Evolutionary conservation across 169 alveolate genomes (phyloP).

Genomic region (Eimeria praecox): DNA sequence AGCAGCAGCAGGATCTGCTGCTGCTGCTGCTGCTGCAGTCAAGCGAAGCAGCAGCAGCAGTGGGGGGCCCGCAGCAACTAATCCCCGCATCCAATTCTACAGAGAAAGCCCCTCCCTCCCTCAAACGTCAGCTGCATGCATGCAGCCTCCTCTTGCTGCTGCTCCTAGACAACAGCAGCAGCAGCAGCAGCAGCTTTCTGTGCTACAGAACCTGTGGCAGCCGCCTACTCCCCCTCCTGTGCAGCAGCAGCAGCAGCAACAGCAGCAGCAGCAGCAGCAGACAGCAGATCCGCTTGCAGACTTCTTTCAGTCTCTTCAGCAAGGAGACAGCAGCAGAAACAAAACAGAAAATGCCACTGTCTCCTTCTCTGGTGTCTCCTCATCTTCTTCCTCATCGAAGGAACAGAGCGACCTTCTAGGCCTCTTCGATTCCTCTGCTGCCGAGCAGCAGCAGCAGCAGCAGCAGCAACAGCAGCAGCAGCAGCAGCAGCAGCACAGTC

Average conservation of each 20-base stretch:
- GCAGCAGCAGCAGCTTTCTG: conserved; percentile 68
- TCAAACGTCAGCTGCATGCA: conserved; percentile 57
- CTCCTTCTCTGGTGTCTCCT: neutral
- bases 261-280: conserved; percentile 50
- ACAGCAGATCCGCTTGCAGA: conserved; percentile 44
- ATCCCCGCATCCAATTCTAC: neutral
- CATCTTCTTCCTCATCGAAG: neutral
- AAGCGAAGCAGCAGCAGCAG: neutral
- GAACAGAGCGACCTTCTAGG: conserved; percentile 40
- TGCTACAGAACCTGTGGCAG: conserved; percentile 61
- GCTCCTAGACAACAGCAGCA: conserved; percentile 1
- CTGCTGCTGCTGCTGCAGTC: conserved; percentile 15
- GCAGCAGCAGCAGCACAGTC: conserved; percentile 12
- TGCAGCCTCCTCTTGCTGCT: conserved; percentile 30
- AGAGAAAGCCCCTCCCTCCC: conserved; percentile 53
- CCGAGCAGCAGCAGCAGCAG: neutral
- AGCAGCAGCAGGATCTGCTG: too few species aligned
- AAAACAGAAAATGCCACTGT: neutral
- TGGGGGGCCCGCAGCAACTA: neutral
- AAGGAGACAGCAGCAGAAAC: conserved; percentile 50
- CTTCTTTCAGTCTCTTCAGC: neutral
- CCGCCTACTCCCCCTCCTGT: conserved; percentile 22
- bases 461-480: conserved; percentile 58
- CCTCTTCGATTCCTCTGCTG: conserved; percentile 19
- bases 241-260: conserved; percentile 15